Evolutionary conservation across 1,284 basidiomycete genomes (phyloP), one percentile per base, ranked within the genome.

Genomic region (Leucoagaricus sp.): DNA sequence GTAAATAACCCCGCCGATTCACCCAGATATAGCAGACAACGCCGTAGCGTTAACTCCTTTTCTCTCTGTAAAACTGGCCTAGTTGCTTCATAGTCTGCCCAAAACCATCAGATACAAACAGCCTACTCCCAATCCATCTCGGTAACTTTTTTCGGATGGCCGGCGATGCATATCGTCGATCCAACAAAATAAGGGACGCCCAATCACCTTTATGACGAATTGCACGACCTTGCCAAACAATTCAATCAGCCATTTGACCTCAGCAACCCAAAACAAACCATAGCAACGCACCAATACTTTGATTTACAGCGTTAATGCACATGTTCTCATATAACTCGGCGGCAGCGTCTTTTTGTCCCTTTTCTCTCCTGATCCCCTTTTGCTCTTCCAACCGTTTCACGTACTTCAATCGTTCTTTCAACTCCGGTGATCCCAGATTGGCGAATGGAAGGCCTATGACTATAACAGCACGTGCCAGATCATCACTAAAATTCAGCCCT

Each of bases 291-390:
- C 95, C 96, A 60, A 99, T 98, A 55, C 92, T 94, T 70, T 99
- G 96, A 73, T 99, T 99, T 41, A 98, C 95, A 0, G 95, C 84
- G 62, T 93, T 93, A 93, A 98, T 97, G 67, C 94, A 97, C 78
- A 95, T 83, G 69, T 96, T 96, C 74, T 91, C 88, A 71, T 96
- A 96, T 46, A 96, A 74, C 70, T 94, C 91, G 25, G 84, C 83
- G 2, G 86, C 91, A 3, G 94, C 91, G 63, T 94, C 86, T 61
- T 84, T 85, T 55, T 79, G 73, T 7, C 82, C 63, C 25, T 63
- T 65, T 49, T 63, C 67, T 56, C 69, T 73, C 40, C 66, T 67
- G n/a, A 51, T 50, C 10, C 64, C 53, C 15, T 64, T 63, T 55
- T 71, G 78, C 59, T 79, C 74, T 61, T 82, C 81, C 17, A 83